Base-by-base conservation (phyloP, 371 early-diverging fungal genomes). In the Mortierella sp. region DNA sequence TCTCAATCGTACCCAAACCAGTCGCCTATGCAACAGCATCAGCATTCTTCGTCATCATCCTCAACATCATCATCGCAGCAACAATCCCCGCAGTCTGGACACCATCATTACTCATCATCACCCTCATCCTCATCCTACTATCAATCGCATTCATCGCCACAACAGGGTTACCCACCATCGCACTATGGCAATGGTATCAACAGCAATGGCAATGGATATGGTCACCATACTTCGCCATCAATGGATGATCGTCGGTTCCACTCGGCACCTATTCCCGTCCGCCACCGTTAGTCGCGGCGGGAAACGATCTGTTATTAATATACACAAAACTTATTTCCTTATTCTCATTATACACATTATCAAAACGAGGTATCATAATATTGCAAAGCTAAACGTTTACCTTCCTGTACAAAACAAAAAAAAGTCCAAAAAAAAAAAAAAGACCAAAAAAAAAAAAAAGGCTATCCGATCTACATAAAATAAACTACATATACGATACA, bases 181-280 rank as follows among this genome's bases (percentile, higher is more conserved):
- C 68, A 77, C 22, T 43, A 77, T 64, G 68, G 59, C 14, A 45
- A 62, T 26, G 62, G 62, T 11, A 49, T 6, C 49, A n/a, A 8
- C 18, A n/a, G n/a, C 18, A 49, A 49, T n/a, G n/a, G n/a, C 26
- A 62, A 62, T 62, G 62, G 43, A 26, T 39, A 62, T 26, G 62
- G 62, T 45, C 43, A 43, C 22, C 62, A 45, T 43, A 5, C 67
- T 20, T 70, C 70, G 37, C 62, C 67, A 16, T 59, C 64, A 24
- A 35, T 64, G 57, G 78, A 78, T 5, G 78, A 78, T 22, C 61
- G 78, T 52, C 68, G 78, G 28, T 73, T 78, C 52, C 78, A 78
- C 22, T 78, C 78, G 24, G 78, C 78, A 16, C 78, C 78, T 37
- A 78, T 78, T 35, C 78, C 78, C 58, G 73, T 78, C 51, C 73